Percentiles rank a stretch among this genome's conserved stretches.
phyloP scores from a whole-genome alignment of 2,329 filamentous ascomycete species.

The Epichloe glyceriae region DNA sequence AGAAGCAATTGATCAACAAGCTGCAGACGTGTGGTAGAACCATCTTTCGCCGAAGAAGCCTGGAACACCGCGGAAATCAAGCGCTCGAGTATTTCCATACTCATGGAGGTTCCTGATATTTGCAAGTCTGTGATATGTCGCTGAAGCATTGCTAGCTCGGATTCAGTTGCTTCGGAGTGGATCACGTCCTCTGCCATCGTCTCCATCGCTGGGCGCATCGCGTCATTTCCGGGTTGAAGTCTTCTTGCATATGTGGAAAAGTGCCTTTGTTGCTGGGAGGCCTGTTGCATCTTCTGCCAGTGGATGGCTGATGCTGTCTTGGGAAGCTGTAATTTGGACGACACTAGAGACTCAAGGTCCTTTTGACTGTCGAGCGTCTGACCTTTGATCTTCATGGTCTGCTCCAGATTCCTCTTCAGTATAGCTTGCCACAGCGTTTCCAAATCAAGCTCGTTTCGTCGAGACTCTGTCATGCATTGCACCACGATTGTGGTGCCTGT shows the following conservation, averaged over 20 bases:
- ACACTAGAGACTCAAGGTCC: slow-evolving; percentile 19
- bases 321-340: slow-evolving; percentile 21
- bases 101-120: slow-evolving; percentile 22
- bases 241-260: slow-evolving; percentile 22
- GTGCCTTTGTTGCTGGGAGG: slow-evolving; percentile 20
- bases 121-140: slow-evolving; percentile 26
- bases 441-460: slow-evolving; percentile 38
- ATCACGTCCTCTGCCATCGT: neutral
- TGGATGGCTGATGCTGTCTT: slow-evolving; percentile 17
- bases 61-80: slow-evolving; percentile 28
- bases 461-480: slow-evolving; percentile 43
- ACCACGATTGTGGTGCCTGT: slow-evolving; percentile 41
- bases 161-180: neutral
- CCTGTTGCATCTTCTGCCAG: slow-evolving; percentile 22
- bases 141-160: slow-evolving; percentile 12
- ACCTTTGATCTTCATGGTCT: slow-evolving; percentile 18
- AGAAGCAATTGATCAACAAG: slow-evolving; percentile 31
- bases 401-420: slow-evolving; percentile 22
- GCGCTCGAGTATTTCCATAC: slow-evolving; percentile 20
- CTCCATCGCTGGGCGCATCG: neutral
- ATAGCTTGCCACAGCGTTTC: slow-evolving; percentile 38
- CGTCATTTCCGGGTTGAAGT: slow-evolving; percentile 5
- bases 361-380: slow-evolving; percentile 12
- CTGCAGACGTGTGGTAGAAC: slow-evolving; percentile 18
- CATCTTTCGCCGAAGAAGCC: slow-evolving; percentile 9